phyloP scores from a whole-genome alignment of 139 green algal genomes.

The Yamagishiella unicocca region DNA sequence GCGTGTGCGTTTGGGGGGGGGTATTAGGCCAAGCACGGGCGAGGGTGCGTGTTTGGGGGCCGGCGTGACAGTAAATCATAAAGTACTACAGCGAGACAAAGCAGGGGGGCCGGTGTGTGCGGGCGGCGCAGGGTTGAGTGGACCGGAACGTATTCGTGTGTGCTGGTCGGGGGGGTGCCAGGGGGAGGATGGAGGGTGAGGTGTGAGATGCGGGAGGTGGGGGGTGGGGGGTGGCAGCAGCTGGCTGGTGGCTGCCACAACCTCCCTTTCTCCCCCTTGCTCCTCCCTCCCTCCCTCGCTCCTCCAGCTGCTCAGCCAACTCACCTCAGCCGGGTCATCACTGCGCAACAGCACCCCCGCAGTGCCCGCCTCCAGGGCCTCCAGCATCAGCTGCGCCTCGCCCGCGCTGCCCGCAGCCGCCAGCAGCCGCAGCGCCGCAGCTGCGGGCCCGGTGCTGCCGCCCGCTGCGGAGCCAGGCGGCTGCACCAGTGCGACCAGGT shows the following conservation, averaged over 20 bases:
- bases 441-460: not conserved
- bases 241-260: no score
- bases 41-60: no score
- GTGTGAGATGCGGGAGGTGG: no score
- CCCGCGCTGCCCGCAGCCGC: slow-evolving; percentile 56
- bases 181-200: no score
- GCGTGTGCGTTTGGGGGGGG: not conserved
- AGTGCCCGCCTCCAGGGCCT: slow-evolving; percentile 85
- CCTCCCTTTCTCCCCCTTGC: not conserved
- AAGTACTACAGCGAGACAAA: not conserved
- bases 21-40: not conserved
- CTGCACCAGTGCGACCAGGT: slow-evolving; percentile 88
- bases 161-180: no score
- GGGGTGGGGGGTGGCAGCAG: no score
- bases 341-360: slow-evolving; percentile 87
- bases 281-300: not conserved
- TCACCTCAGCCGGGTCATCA: slow-evolving; percentile 74
- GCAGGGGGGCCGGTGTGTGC: no score
- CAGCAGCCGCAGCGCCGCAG: slow-evolving; percentile 65
- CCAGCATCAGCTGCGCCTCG: slow-evolving; percentile 78
- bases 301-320: no score
- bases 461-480: not conserved
- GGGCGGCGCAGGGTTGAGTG: not conserved
- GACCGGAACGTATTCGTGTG: not conserved
- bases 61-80: no score